Percentiles rank a stretch among this genome's conserved stretches.
Evolutionary conservation across 352 stramenopile species (phyloP).

Genomic region (Blastocystis sp.): DNA sequence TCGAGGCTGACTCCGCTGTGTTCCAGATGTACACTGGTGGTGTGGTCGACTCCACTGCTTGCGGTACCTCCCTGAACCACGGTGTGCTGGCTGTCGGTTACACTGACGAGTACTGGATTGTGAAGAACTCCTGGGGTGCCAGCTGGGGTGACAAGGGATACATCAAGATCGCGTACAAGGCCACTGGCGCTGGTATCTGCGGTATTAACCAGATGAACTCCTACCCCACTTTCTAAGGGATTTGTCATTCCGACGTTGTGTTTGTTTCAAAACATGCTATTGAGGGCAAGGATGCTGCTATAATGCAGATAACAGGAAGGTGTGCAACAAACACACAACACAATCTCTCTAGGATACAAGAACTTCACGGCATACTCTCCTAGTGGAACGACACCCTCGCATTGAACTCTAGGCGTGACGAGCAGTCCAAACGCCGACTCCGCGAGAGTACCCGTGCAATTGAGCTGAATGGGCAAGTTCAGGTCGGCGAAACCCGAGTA

Average conservation of each 20-base stretch:
- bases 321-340: not conserved
- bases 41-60: constrained; percentile 79
- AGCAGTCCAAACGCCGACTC: not conserved
- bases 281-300: too few species aligned
- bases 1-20: constrained; percentile 86
- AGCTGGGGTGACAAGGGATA: constrained; percentile 85
- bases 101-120: constrained; percentile 87
- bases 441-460: not conserved
- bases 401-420: not conserved
- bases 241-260: not conserved
- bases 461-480: not conserved
- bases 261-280: not conserved
- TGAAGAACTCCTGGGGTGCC: constrained; percentile 93
- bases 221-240: not conserved
- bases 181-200: constrained; percentile 76
- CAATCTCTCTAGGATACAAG: not conserved
- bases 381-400: not conserved
- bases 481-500: not conserved
- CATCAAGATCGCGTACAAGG: constrained; percentile 78
- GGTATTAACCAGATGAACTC: not conserved
- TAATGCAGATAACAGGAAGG: too few species aligned
- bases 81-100: constrained; percentile 92
- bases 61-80: constrained; percentile 89
- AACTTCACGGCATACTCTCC: not conserved
- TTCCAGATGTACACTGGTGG: constrained; percentile 94